Conservation (phyloP, 176 grass and related monocot species). For the Musa troglodytarum region DNA sequence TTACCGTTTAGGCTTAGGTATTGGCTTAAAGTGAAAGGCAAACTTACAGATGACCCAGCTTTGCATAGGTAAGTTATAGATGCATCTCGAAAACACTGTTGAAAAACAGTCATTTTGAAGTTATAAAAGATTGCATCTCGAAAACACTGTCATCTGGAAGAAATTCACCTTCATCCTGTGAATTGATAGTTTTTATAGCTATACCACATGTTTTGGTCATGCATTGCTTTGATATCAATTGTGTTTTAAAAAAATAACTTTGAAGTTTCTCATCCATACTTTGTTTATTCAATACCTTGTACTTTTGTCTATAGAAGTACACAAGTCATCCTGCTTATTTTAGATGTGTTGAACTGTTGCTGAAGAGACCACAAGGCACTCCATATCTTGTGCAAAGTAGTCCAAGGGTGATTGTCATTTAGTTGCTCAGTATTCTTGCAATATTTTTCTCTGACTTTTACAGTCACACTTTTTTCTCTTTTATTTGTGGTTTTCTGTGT, state of each 20-base stretch:
- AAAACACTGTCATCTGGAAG: not conserved
- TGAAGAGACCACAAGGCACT: not conserved
- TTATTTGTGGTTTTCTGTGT: too few species aligned
- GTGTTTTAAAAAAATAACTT: too few species aligned
- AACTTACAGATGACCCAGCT: conserved; percentile 75
- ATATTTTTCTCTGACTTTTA: too few species aligned
- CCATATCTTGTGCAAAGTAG: not conserved
- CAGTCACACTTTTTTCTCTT: too few species aligned
- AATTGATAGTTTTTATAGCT: not conserved
- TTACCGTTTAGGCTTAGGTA: conserved; percentile 61
- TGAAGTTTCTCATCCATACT: not conserved
- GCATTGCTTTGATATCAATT: not conserved
- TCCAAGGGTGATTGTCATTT: not conserved
- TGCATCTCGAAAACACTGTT: too few species aligned
- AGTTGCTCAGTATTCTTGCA: too few species aligned
- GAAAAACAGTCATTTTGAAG: too few species aligned
- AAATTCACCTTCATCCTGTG: not conserved
- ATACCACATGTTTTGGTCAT: not conserved
- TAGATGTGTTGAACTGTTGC: not conserved
- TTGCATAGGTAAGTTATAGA: conserved; percentile 52
- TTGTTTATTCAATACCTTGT: not conserved
- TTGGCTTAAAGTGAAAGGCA: conserved; percentile 87
- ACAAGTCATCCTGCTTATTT: not conserved
- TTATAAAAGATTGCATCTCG: too few species aligned
- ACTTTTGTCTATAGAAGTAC: not conserved